Percentiles rank a stretch among this genome's conserved stretches.
phyloP scores from a whole-genome alignment of 1,284 basidiomycete species.

The Naganishia sp. region DNA sequence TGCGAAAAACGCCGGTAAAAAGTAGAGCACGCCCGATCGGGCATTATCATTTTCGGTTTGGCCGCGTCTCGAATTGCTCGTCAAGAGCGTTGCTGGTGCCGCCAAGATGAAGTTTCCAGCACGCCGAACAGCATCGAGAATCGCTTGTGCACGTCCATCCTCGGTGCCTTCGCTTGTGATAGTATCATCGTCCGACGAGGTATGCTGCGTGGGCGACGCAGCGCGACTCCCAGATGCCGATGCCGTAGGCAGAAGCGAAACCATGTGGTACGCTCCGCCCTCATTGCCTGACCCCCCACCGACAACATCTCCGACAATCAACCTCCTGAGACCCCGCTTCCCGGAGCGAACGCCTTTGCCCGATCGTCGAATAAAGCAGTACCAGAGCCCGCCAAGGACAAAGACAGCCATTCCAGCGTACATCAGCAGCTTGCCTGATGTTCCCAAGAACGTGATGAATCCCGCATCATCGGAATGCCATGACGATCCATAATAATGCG shows the following conservation, averaged over 20 bases:
- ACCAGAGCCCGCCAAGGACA: slow-evolving; percentile 65
- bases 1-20: slow-evolving; percentile 49
- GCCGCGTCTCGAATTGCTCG: slow-evolving; percentile 25
- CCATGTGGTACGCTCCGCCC: slow-evolving; percentile 32
- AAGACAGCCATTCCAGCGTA: slow-evolving; percentile 74
- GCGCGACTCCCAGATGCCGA: slow-evolving; percentile 15
- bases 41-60: slow-evolving; percentile 24
- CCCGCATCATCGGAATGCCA: slow-evolving; percentile 95
- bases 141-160: slow-evolving; percentile 17
- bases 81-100: slow-evolving; percentile 45
- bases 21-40: slow-evolving; percentile 47
- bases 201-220: background rate
- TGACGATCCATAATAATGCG: slow-evolving; percentile 93
- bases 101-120: slow-evolving; percentile 48
- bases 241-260: slow-evolving; percentile 30
- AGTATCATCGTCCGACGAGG: slow-evolving; percentile 23
- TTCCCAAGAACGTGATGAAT: slow-evolving; percentile 84
- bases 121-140: slow-evolving; percentile 39
- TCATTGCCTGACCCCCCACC: slow-evolving; percentile 9
- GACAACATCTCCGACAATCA: slow-evolving; percentile 17
- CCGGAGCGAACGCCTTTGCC: slow-evolving; percentile 24
- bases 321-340: slow-evolving; percentile 16
- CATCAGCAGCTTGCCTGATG: slow-evolving; percentile 82
- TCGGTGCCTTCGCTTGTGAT: slow-evolving; percentile 21
- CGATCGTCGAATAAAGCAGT: slow-evolving; percentile 55